phyloP scores from a whole-genome alignment of 371 early-diverging fungal species.

The Syncephalastrum monosporum region DNA sequence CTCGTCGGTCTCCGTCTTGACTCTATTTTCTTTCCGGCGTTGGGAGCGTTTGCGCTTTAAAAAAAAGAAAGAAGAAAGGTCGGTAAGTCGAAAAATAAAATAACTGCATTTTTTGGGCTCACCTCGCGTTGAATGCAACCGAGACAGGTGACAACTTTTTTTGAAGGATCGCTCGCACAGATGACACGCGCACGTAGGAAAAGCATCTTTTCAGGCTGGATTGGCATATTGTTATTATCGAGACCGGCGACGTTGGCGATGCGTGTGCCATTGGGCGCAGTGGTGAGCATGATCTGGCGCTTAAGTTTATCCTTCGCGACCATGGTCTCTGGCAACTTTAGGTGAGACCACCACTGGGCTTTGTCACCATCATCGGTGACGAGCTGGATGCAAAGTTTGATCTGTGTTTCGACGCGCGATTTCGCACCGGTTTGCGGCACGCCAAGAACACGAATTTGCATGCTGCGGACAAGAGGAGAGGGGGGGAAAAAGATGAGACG shows the following conservation, averaged over 20 bases:
- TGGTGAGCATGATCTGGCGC: constrained; percentile 17
- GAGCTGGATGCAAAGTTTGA: constrained; percentile 85
- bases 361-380: constrained; percentile 78
- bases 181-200: constrained; percentile 79
- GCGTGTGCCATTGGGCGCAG: constrained; percentile 20
- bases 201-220: constrained; percentile 50
- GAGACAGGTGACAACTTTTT: constrained; percentile 77
- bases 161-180: constrained; percentile 81
- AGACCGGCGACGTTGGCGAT: constrained; percentile 18
- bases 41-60: constrained; percentile 56
- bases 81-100: constrained; percentile 1
- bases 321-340: constrained; percentile 82
- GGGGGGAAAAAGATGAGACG: background rate
- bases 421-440: constrained; percentile 82
- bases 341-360: constrained; percentile 79
- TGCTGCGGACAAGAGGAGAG: constrained; percentile 15
- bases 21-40: constrained; percentile 52
- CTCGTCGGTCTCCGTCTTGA: constrained; percentile 22
- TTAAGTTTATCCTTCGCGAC: constrained; percentile 75
- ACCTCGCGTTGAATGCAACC: constrained; percentile 89
- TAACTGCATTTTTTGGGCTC: constrained; percentile 9
- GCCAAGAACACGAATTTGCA: constrained; percentile 68
- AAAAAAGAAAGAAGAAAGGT: background rate
- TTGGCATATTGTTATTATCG: constrained; percentile 20
- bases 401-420: constrained; percentile 93